Percentiles rank a stretch among this genome's conserved stretches.
These are phyloP conservation scores for Saxispiralis lemnorum DNA, from an alignment of 495 filamentous ascomycete species.

Conservation along the genomic window DNA sequence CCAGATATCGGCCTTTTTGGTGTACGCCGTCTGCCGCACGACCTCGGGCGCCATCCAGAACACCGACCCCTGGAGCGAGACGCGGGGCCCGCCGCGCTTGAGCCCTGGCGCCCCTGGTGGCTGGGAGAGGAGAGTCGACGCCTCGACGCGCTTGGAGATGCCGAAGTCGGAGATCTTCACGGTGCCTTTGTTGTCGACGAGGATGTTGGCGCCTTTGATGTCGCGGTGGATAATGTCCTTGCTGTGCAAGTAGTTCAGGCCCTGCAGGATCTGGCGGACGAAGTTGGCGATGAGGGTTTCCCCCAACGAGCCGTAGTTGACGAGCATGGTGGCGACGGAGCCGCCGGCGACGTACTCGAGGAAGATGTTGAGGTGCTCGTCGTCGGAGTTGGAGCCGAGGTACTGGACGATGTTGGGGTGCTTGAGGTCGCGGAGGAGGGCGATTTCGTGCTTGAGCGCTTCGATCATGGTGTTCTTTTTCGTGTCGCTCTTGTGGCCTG, in stretches of 20 bases:
- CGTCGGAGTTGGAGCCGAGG: constrained; percentile 78
- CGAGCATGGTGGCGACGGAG: constrained; percentile 92
- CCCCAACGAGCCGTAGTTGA: constrained; percentile 86
- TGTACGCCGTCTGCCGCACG: constrained; percentile 91
- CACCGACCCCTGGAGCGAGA: constrained; percentile 88
- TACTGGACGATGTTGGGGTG: constrained; percentile 98
- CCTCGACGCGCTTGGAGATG: constrained; percentile 93
- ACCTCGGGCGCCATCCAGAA: constrained; percentile 99
- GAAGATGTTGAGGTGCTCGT: constrained; percentile 96
- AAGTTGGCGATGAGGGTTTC: constrained; percentile 93
- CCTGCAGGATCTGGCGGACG: constrained; percentile 84
- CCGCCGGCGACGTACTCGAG: constrained; percentile 96
- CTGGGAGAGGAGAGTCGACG: constrained; percentile 37
- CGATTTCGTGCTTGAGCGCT: constrained; percentile 89
- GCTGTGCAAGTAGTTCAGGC: constrained; percentile 88
- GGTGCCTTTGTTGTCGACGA: constrained; percentile 95
- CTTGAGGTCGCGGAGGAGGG: constrained; percentile 79
- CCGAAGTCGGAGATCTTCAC: constrained; percentile 99
- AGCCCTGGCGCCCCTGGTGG: constrained; percentile 34
- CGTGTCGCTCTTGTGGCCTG: constrained; percentile 63
- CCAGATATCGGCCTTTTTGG: constrained; percentile 99
- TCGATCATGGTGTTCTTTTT: constrained; percentile 96
- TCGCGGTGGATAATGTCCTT: constrained; percentile 95
- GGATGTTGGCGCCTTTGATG: constrained; percentile 96
- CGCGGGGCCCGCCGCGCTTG: constrained; percentile 58